Evolutionary conservation across 306 rosid species (phyloP).

Genomic region (Mucuna pruriens): DNA sequence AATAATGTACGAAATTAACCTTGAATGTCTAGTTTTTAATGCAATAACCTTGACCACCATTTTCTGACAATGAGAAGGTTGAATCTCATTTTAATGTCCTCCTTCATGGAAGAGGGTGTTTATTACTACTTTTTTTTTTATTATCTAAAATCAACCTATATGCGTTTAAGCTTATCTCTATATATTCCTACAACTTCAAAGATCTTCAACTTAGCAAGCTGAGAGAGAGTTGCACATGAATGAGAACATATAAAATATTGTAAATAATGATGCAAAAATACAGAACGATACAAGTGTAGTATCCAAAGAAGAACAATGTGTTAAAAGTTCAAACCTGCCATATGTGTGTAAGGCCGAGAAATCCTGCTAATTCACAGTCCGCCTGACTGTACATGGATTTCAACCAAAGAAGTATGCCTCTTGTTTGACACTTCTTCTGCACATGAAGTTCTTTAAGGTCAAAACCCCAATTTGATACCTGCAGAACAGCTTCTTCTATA

Average conservation of each 20-base stretch:
- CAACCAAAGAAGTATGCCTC: conserved; percentile 83
- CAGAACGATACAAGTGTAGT: conserved; percentile 12
- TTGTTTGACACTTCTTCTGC: conserved; percentile 71
- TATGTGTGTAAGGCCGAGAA: conserved; percentile 82
- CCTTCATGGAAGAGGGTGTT: neutral
- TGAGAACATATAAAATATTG: neutral
- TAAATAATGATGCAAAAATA: neutral
- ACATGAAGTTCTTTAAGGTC: conserved; percentile 73
- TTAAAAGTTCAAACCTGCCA: conserved; percentile 82
- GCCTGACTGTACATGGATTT: conserved; percentile 75
- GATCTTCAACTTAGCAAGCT: neutral
- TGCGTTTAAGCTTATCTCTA: neutral
- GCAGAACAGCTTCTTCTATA: conserved; percentile 81
- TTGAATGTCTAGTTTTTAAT: no score
- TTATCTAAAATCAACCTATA: neutral
- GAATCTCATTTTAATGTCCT: neutral
- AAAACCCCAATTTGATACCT: conserved; percentile 89
- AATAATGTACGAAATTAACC: no score
- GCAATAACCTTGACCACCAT: neutral
- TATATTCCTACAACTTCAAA: conserved; percentile 5
- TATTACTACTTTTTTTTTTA: neutral
- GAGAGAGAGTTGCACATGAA: neutral
- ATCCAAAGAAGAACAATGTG: conserved; percentile 6
- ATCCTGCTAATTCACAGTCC: conserved; percentile 85
- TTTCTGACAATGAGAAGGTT: neutral